Percentiles rank a stretch among this genome's conserved stretches.
These are phyloP conservation scores for Hyaloscypha finlandica DNA, from an alignment of 495 filamentous ascomycete genomes.

Conservation along the genomic window DNA sequence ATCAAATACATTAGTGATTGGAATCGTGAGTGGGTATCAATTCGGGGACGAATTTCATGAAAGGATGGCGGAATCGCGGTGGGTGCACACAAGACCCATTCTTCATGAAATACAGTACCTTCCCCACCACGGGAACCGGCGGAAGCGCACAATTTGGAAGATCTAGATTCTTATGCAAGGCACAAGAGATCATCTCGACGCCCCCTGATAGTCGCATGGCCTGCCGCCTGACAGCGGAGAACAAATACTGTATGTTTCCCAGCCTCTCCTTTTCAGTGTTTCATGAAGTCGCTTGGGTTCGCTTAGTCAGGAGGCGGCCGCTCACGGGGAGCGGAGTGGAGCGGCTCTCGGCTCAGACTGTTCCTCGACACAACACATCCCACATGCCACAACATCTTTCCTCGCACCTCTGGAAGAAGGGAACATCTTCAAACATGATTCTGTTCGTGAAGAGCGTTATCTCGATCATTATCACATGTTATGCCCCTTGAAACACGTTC, in stretches of 20 bases:
- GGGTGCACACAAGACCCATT: background rate
- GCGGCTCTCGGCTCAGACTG: background rate
- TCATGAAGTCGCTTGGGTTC: background rate
- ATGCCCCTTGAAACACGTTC: background rate
- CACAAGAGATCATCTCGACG: background rate
- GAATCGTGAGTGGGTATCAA: background rate
- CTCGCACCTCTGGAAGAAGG: background rate
- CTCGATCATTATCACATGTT: background rate
- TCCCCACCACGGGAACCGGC: background rate
- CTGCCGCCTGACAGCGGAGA: background rate
- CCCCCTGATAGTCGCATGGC: background rate
- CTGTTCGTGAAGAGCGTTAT: no score
- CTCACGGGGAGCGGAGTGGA: background rate
- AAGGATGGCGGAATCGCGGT: background rate
- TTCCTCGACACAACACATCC: background rate
- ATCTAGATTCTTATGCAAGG: constrained; percentile 3
- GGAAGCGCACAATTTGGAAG: background rate
- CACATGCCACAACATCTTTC: background rate
- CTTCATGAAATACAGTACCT: background rate
- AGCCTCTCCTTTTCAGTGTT: constrained; percentile 13
- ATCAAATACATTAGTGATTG: background rate
- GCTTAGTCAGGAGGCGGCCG: background rate
- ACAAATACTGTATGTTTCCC: background rate
- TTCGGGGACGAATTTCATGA: no score
- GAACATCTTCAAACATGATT: background rate